Base-by-base conservation (phyloP, 257 asterid genomes). In the Ehretia macrophylla region DNA sequence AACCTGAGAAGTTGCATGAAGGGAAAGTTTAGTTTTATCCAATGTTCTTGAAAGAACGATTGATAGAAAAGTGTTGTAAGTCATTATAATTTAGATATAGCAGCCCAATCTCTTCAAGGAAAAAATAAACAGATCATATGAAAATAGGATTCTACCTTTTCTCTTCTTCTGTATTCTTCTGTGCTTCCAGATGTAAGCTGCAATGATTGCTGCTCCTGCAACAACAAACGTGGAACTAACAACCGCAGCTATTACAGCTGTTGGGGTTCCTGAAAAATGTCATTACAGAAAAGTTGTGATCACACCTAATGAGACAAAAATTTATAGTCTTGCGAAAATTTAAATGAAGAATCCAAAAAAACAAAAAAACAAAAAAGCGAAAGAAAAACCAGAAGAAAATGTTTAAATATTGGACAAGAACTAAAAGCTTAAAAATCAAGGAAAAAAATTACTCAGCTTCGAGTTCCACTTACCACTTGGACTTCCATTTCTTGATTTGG, bases 151-250 rank as follows among this genome's bases (percentile, higher is more conserved):
- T 62, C 54, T 53, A 64, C 70, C 71, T 62, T 35, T 13, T 64
- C 69, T 64, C 40, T 55, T 64, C 20, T 64, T 45, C 64, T 14
- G 27, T 16, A 52, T 46, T 42, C 27, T 48, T 32, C 50, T 49
- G 16, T 35, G 47, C 23, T 45, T 48, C 50, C 51, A 53, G 40
- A 44, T 32, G 21, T 51, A 42, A 70, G 22, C 51, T 37, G 51
- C 63, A 66, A 42, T 64, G 39, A 44, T 35, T 14, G 20, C 46
- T 38, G 22, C 63, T 14, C 59, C 32, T 40, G 53, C 40, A 39
- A 56, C 19, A 19, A 70, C 13, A 17, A 32, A 13, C 1, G 0
- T 14, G 14, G 22, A 70, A 32, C 60, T 20, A 8, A 38, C 18
- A 39, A 22, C n/a, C 11, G 47, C 50, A 16, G 13, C 35, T 56